Evolutionary conservation across 352 stramenopile species (phyloP).

Genomic region (Elongisporangium anandrum): DNA sequence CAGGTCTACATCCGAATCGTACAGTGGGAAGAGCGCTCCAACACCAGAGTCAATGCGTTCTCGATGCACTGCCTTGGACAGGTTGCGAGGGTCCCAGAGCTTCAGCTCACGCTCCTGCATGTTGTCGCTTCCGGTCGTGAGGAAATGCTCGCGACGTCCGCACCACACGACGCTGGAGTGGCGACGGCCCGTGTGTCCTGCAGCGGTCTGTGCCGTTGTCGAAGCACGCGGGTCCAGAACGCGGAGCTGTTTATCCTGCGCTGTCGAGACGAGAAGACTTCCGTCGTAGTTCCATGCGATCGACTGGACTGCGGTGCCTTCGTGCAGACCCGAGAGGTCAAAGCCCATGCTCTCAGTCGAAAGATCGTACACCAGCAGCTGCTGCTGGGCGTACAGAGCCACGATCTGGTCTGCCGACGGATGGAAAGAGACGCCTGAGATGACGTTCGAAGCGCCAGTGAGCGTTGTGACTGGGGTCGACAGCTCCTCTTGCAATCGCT

Average conservation of each 20-base stretch:
- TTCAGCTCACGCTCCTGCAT: slow-evolving; percentile 77
- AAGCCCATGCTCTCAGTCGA: slow-evolving; percentile 15
- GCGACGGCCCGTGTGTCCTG: slow-evolving; percentile 42
- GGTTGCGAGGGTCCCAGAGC: slow-evolving; percentile 65
- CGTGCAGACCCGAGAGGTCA: slow-evolving; percentile 3
- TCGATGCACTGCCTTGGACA: slow-evolving; percentile 42
- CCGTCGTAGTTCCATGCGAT: slow-evolving; percentile 74
- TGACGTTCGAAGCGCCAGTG: slow-evolving; percentile 10
- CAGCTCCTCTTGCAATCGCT: slow-evolving; percentile 24
- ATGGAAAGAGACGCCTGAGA: slow-evolving; percentile 46
- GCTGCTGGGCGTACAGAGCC: slow-evolving; percentile 32
- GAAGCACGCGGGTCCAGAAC: slow-evolving; percentile 46
- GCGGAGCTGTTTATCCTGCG: slow-evolving; percentile 41
- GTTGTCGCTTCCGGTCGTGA: slow-evolving; percentile 53
- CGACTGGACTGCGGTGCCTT: slow-evolving; percentile 15
- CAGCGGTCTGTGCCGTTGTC: slow-evolving; percentile 8
- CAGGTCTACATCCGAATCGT: slow-evolving; percentile 61
- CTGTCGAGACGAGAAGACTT: slow-evolving; percentile 35
- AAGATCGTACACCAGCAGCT: slow-evolving; percentile 48
- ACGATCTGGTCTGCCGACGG: slow-evolving; percentile 45
- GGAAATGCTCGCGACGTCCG: slow-evolving; percentile 39
- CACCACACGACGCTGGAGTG: slow-evolving; percentile 57
- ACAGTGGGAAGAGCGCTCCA: slow-evolving; percentile 62
- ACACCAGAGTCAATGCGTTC: slow-evolving; percentile 65
- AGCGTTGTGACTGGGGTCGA: slow-evolving; percentile 10